phyloP scores from a whole-genome alignment of 768 basidiomycete genomes.

The Russula sp. region DNA sequence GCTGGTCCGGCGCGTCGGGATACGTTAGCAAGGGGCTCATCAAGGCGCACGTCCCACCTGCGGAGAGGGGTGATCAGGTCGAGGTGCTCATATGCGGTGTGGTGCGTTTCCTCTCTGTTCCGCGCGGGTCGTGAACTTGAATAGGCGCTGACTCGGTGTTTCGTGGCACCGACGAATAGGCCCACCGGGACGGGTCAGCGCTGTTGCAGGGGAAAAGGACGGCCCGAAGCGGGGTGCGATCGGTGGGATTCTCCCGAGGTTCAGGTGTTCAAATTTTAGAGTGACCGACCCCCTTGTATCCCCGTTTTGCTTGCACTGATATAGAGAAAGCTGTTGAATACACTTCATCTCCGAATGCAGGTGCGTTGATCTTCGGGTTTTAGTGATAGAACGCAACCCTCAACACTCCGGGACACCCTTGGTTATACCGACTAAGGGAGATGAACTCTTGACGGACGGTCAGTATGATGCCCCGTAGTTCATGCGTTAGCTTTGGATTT shows the following conservation, averaged over 20 bases:
- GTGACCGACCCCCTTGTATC: not conserved
- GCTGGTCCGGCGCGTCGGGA: slow-evolving; percentile 67
- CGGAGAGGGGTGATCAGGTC: slow-evolving; percentile 65
- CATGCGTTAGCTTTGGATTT: too few species aligned
- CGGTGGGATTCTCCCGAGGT: slow-evolving; percentile 69
- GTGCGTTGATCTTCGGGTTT: too few species aligned
- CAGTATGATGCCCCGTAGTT: too few species aligned
- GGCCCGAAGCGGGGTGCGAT: slow-evolving; percentile 83
- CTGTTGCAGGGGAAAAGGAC: slow-evolving; percentile 83
- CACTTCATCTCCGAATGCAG: not conserved
- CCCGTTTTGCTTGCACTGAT: not conserved
- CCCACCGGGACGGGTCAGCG: slow-evolving; percentile 84
- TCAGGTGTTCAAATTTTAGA: slow-evolving; percentile 49
- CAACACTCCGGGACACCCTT: too few species aligned
- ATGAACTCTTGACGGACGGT: too few species aligned
- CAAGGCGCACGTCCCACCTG: slow-evolving; percentile 61
- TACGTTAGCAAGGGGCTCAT: slow-evolving; percentile 71
- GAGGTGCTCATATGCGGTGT: slow-evolving; percentile 87
- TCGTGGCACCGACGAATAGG: slow-evolving; percentile 36
- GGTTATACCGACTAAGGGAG: too few species aligned
- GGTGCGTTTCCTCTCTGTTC: slow-evolving; percentile 25
- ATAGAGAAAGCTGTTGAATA: not conserved
- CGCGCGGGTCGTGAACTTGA: not conserved
- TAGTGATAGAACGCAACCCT: too few species aligned
- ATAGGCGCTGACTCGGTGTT: not conserved